Evolutionary conservation across 2,329 filamentous ascomycete species (phyloP).

Genomic region (Colletotrichum chrysophilum): DNA sequence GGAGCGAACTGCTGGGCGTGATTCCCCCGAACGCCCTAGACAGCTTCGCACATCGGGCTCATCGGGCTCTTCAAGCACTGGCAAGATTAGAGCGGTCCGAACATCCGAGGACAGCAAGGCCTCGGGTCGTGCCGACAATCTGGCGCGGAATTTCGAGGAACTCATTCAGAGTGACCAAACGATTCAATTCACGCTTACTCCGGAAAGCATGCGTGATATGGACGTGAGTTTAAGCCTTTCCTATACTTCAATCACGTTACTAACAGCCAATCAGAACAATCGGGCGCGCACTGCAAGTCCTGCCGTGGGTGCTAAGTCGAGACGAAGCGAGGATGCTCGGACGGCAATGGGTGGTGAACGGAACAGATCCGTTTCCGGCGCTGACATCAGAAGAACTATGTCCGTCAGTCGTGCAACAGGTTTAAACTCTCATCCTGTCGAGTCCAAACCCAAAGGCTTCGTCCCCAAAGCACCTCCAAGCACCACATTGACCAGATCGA

Average conservation of each 20-base stretch:
- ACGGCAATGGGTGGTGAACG: constrained; percentile 39
- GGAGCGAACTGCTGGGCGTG: constrained; percentile 32
- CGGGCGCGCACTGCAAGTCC: constrained; percentile 46
- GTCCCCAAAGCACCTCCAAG: constrained; percentile 35
- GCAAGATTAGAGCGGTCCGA: constrained; percentile 57
- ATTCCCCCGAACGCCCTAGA: constrained; percentile 29
- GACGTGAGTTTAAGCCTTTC: neutral
- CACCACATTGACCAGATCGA: constrained; percentile 35
- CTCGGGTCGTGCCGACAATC: constrained; percentile 56
- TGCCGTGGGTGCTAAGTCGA: constrained; percentile 42
- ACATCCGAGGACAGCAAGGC: constrained; percentile 63
- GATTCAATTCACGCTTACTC: constrained; percentile 82
- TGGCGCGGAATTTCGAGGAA: constrained; percentile 75
- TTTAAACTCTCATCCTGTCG: constrained; percentile 39
- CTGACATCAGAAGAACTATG: constrained; percentile 41
- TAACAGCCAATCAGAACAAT: constrained; percentile 37
- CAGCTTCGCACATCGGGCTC: constrained; percentile 56
- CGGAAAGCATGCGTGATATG: constrained; percentile 78
- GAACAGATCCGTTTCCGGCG: constrained; percentile 39
- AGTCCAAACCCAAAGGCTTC: constrained; percentile 28
- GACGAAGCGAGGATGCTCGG: constrained; percentile 54
- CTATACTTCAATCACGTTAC: neutral
- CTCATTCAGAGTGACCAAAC: constrained; percentile 84
- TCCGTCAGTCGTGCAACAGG: constrained; percentile 39
- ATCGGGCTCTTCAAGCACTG: constrained; percentile 53